Evolutionary conservation across 345 rosid species (phyloP).

Genomic region (Citropsis articulata): DNA sequence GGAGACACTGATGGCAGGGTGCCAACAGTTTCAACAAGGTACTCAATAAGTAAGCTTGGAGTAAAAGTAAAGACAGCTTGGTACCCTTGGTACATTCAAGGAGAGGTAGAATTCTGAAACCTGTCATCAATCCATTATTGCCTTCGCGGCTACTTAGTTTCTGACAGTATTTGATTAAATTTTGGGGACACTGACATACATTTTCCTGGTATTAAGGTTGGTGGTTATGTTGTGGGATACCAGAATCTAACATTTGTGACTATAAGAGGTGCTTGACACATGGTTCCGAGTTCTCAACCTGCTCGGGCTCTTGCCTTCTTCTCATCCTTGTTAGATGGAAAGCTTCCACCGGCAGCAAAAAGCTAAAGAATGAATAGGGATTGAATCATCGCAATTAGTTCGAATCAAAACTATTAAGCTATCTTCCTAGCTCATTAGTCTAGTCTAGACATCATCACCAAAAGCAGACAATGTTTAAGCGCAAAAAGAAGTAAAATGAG

Average conservation of each 20-base stretch:
- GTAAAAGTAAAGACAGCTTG: background rate
- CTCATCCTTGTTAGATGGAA: slow-evolving; percentile 14
- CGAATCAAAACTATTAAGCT: background rate
- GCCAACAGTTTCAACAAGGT: slow-evolving; percentile 11
- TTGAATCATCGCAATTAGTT: background rate
- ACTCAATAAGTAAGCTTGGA: slow-evolving; percentile 9
- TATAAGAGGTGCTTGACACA: slow-evolving; percentile 1
- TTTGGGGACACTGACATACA: background rate
- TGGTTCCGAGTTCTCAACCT: slow-evolving; percentile 19
- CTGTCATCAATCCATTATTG: too few species aligned
- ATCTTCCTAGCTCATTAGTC: background rate
- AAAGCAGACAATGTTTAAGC: background rate
- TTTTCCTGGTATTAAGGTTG: too few species aligned
- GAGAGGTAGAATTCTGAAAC: slow-evolving; percentile 10
- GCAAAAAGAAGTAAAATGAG: too few species aligned
- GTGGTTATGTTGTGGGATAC: too few species aligned
- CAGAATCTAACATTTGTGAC: too few species aligned
- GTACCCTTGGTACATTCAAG: slow-evolving; percentile 4
- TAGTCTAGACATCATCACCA: background rate
- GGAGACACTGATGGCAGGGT: slow-evolving; percentile 10
- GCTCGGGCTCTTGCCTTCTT: slow-evolving; percentile 18
- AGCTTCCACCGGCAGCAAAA: slow-evolving; percentile 4
- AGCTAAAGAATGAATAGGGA: too few species aligned
- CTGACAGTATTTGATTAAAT: background rate
- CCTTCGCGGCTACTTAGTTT: background rate